Evolutionary conservation across 495 filamentous ascomycete genomes (phyloP).

Genomic region (Achaetomiella virescens): DNA sequence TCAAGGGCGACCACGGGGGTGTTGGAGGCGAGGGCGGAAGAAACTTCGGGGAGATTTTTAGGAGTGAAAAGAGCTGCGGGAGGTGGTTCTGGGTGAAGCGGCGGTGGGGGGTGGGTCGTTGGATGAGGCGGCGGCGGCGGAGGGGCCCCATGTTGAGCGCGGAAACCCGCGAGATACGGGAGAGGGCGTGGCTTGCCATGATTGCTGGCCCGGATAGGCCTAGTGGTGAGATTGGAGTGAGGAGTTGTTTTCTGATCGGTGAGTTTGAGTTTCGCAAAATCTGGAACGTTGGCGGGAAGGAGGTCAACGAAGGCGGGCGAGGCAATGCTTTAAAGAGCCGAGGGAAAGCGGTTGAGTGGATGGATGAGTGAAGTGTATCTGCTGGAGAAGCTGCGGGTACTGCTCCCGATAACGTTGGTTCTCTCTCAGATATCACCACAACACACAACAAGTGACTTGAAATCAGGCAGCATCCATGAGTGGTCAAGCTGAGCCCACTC

Average conservation of each 20-base stretch:
- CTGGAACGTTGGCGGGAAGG: too few relatives aligned
- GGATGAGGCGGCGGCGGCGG: background rate
- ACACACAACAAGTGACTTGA: too few relatives aligned
- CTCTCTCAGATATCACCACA: too few relatives aligned
- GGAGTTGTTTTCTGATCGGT: too few relatives aligned
- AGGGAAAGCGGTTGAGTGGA: too few relatives aligned
- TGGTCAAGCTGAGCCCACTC: background rate
- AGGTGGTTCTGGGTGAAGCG: constrained; percentile 4
- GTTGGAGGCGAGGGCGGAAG: constrained; percentile 61
- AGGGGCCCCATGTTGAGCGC: background rate
- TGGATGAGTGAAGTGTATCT: too few relatives aligned
- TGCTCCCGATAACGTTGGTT: too few relatives aligned
- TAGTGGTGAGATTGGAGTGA: background rate
- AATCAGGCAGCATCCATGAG: background rate
- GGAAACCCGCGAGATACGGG: background rate
- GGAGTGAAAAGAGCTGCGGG: constrained; percentile 33
- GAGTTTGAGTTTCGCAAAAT: too few relatives aligned
- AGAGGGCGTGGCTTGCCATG: constrained; percentile 7
- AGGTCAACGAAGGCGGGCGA: too few relatives aligned
- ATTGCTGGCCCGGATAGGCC: background rate
- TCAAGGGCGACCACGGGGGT: constrained; percentile 87
- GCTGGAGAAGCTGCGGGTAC: too few relatives aligned
- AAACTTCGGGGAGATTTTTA: constrained; percentile 77
- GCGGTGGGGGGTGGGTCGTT: background rate
- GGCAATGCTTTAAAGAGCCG: too few relatives aligned